Conservation (phyloP, 495 filamentous ascomycete species). For the Podospora pseudopauciseta region DNA sequence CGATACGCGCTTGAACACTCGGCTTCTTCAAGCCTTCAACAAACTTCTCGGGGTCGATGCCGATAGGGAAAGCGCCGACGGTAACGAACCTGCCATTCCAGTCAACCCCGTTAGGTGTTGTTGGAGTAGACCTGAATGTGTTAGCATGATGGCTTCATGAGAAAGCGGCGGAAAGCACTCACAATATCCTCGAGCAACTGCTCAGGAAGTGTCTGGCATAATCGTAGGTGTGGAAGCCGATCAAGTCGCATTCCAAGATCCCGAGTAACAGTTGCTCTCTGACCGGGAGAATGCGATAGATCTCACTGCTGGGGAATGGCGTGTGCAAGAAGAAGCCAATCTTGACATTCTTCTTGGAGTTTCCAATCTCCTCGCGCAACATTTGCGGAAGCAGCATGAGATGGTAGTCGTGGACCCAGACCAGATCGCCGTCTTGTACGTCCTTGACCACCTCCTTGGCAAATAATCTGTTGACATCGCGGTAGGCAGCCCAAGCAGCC, state of each 20-base stretch:
- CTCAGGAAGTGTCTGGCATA: slow-evolving; percentile 87
- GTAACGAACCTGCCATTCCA: slow-evolving; percentile 70
- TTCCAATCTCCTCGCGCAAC: slow-evolving; percentile 69
- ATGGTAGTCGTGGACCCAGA: slow-evolving; percentile 98
- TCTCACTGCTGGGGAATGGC: slow-evolving; percentile 88
- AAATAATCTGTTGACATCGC: slow-evolving; percentile 79
- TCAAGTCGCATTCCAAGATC: slow-evolving; percentile 76
- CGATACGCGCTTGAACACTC: slow-evolving; percentile 74
- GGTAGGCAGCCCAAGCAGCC: slow-evolving; percentile 80
- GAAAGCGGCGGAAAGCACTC: slow-evolving; percentile 27
- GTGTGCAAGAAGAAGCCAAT: slow-evolving; percentile 96
- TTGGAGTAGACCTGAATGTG: slow-evolving; percentile 59
- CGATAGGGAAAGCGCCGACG: slow-evolving; percentile 84
- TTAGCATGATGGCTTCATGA: not conserved
- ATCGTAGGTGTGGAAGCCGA: slow-evolving; percentile 95
- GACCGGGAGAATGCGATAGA: slow-evolving; percentile 86
- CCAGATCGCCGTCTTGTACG: slow-evolving; percentile 72
- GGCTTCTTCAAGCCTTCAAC: slow-evolving; percentile 77
- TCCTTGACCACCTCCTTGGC: slow-evolving; percentile 70
- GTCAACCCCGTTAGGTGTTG: slow-evolving; percentile 79
- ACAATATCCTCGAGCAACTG: slow-evolving; percentile 79
- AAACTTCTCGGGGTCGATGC: slow-evolving; percentile 96
- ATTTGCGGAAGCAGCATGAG: slow-evolving; percentile 86
- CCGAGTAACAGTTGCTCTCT: slow-evolving; percentile 76
- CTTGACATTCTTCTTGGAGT: slow-evolving; percentile 71